Evolutionary conservation across 768 basidiomycete species (phyloP).

Genomic region (Multifurca ochricompacta): DNA sequence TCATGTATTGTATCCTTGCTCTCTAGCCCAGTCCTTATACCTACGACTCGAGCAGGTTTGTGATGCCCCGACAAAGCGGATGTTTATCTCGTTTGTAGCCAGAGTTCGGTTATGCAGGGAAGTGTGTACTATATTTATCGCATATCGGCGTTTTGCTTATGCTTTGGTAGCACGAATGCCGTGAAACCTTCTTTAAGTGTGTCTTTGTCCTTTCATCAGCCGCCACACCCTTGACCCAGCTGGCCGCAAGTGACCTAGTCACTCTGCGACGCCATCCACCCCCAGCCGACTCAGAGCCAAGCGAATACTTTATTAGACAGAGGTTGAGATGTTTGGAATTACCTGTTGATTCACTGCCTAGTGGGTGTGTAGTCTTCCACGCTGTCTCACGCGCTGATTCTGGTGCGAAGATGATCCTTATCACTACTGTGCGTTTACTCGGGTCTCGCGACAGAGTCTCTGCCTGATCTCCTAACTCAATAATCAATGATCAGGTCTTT

Average conservation of each 20-base stretch:
- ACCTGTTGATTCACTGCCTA: neutral
- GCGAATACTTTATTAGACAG: neutral
- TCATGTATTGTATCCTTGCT: conserved; percentile 33
- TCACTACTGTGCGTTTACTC: neutral
- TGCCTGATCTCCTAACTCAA: neutral
- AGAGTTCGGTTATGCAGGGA: conserved; percentile 10
- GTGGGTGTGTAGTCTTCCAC: neutral
- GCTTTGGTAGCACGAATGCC: conserved; percentile 8
- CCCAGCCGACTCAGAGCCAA: neutral
- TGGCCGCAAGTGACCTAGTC: neutral
- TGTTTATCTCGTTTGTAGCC: conserved; percentile 14
- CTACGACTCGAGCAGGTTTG: neutral
- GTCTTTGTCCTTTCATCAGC: neutral
- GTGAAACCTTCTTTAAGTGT: neutral
- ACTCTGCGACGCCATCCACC: neutral
- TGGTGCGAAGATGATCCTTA: neutral
- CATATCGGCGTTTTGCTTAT: neutral
- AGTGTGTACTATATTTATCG: neutral
- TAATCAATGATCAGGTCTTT: conserved; percentile 2
- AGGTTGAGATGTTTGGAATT: conserved; percentile 4
- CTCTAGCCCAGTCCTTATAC: neutral
- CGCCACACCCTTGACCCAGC: neutral
- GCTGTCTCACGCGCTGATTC: neutral
- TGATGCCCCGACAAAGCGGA: conserved; percentile 33
- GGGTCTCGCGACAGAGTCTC: neutral